Conservation (phyloP, 805 yeast species). For the Schwanniomyces polymorphus region DNA sequence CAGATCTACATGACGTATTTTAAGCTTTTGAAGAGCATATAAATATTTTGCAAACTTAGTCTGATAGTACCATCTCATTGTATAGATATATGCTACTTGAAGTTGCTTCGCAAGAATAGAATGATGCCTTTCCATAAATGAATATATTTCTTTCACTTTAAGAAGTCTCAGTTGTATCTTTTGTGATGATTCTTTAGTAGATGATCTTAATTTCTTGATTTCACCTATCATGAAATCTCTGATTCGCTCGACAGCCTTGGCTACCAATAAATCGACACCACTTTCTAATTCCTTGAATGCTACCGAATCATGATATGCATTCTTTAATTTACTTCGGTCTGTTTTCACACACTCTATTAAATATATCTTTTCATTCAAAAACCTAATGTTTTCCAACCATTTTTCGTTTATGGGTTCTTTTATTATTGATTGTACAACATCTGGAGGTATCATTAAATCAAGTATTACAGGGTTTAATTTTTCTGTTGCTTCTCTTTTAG, state of each 20-base stretch:
- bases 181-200: slow-evolving; percentile 69
- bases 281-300: slow-evolving; percentile 29
- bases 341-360: slow-evolving; percentile 37
- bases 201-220: slow-evolving; percentile 62
- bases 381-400: slow-evolving; percentile 70
- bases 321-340: not conserved
- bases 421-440: slow-evolving; percentile 56
- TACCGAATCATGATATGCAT: slow-evolving; percentile 19
- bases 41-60: slow-evolving; percentile 76
- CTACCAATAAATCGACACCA: slow-evolving; percentile 51
- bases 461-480: slow-evolving; percentile 73
- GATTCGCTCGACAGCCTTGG: slow-evolving; percentile 71
- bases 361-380: slow-evolving; percentile 56
- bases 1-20: slow-evolving; percentile 54
- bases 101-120: slow-evolving; percentile 69
- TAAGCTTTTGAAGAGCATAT: slow-evolving; percentile 67
- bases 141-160: slow-evolving; percentile 59
- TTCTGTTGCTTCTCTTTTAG: slow-evolving; percentile 28
- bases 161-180: slow-evolving; percentile 67
- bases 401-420: slow-evolving; percentile 53
- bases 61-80: slow-evolving; percentile 92
- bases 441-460: slow-evolving; percentile 76
- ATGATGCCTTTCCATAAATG: slow-evolving; percentile 55
- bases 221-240: slow-evolving; percentile 65
- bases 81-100: slow-evolving; percentile 75